phyloP scores from a whole-genome alignment of 345 rosid genomes.

The Brassica carinata region DNA sequence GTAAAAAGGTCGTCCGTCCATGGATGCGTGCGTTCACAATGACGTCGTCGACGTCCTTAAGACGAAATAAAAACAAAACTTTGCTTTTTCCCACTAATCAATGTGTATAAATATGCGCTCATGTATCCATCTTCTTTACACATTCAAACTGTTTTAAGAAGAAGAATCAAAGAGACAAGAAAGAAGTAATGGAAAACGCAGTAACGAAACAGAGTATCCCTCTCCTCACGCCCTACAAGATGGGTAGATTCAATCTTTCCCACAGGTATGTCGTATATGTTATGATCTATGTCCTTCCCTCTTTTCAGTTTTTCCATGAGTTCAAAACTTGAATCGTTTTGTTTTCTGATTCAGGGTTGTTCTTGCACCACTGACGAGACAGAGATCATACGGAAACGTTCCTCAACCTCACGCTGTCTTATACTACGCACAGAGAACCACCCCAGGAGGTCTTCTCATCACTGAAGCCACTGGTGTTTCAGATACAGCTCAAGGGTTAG shows the following conservation, averaged over 20 bases:
- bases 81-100: background rate
- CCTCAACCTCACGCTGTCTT: conserved; percentile 73
- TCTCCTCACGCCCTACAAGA: conserved; percentile 37
- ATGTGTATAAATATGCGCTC: background rate
- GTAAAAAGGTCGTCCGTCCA: conserved; percentile 8
- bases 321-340: no score
- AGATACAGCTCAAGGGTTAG: conserved; percentile 65
- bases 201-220: conserved; percentile 32
- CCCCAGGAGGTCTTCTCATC: conserved; percentile 59
- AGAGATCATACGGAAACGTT: conserved; percentile 55
- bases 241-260: conserved; percentile 42
- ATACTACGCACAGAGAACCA: conserved; percentile 73
- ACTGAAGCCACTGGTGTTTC: no score
- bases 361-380: conserved; percentile 64
- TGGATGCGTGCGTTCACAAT: conserved; percentile 26
- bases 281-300: background rate
- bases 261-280: conserved; percentile 24
- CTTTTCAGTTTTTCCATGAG: no score
- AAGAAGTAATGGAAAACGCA: conserved; percentile 15
- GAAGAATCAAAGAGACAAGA: conserved; percentile 1
- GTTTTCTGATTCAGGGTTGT: conserved; percentile 46
- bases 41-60: conserved; percentile 2
- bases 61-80: background rate
- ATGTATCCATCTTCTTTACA: conserved; percentile 6
- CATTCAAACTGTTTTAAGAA: background rate